These are phyloP conservation scores for Ascochyta rabiei DNA, from an alignment of 2,329 filamentous ascomycete genomes.

Conservation along the genomic window DNA sequence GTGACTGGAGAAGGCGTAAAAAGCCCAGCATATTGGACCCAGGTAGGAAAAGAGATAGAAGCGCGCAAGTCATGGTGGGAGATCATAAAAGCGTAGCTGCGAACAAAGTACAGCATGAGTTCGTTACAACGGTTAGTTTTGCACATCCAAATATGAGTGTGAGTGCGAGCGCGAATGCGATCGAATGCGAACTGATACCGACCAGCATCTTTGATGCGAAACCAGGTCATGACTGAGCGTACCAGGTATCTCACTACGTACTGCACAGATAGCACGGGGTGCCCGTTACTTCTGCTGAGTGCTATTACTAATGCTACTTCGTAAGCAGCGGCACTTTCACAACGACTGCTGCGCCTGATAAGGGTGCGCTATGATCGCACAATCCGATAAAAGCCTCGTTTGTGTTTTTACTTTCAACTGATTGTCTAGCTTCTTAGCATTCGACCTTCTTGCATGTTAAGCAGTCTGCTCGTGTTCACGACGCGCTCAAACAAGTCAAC, in stretches of 20 bases:
- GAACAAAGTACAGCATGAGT: too few species aligned
- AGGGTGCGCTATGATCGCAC: background rate
- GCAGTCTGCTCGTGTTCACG: background rate
- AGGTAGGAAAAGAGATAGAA: conserved; percentile 8
- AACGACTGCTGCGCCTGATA: too few species aligned
- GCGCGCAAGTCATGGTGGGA: conserved; percentile 4
- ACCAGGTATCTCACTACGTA: too few species aligned
- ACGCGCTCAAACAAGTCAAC: background rate
- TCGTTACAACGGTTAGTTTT: too few species aligned
- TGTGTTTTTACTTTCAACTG: too few species aligned
- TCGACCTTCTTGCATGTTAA: background rate
- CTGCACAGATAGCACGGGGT: background rate
- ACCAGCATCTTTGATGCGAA: background rate
- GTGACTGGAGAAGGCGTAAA: background rate
- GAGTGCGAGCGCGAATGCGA: background rate
- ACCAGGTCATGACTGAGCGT: background rate
- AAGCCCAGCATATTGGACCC: conserved; percentile 3
- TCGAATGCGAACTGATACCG: background rate
- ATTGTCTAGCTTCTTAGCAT: too few species aligned
- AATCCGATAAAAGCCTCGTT: too few species aligned
- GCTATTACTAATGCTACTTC: background rate
- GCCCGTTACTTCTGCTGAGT: background rate
- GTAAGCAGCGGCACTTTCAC: too few species aligned
- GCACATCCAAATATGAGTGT: background rate
- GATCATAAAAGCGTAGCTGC: too few species aligned